Evolutionary conservation across 805 yeast species (phyloP).

Genomic region (Saccharomyces mikatae): DNA sequence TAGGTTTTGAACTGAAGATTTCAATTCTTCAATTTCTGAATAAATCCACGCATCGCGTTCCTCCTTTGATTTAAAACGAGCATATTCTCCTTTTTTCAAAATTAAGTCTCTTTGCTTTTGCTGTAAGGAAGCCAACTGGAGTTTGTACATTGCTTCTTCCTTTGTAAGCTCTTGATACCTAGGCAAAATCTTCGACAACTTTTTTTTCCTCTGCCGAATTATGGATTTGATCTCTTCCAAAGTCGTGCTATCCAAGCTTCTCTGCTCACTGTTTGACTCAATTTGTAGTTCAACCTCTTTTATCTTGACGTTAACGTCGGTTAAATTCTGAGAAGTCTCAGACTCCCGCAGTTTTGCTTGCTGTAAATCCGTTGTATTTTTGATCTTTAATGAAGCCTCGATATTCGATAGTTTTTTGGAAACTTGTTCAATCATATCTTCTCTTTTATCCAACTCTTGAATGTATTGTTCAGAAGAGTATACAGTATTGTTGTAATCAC

Average conservation of each 20-base stretch:
- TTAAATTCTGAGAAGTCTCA: constrained; percentile 41
- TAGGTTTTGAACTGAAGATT: constrained; percentile 22
- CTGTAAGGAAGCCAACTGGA: constrained; percentile 35
- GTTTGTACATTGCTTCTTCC: constrained; percentile 36
- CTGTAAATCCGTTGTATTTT: constrained; percentile 44
- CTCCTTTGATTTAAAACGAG: constrained; percentile 44
- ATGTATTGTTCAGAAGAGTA: constrained; percentile 48
- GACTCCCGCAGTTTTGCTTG: constrained; percentile 44
- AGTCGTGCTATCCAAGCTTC: constrained; percentile 21
- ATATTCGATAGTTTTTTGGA: constrained; percentile 40
- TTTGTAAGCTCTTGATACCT: constrained; percentile 32
- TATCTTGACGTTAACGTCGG: constrained; percentile 42
- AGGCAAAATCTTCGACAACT: constrained; percentile 36
- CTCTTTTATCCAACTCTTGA: constrained; percentile 53
- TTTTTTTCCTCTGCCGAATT: constrained; percentile 33
- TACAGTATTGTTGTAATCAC: constrained; percentile 43
- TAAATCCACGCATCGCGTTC: constrained; percentile 66
- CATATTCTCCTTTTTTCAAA: constrained; percentile 62
- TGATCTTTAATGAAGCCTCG: constrained; percentile 42
- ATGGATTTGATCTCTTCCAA: constrained; percentile 20
- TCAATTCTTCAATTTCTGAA: constrained; percentile 38
- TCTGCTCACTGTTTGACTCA: constrained; percentile 27
- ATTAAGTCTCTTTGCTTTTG: constrained; percentile 52
- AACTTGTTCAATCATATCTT: constrained; percentile 39
- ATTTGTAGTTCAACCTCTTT: constrained; percentile 36